Conservation (phyloP, 1,139 yeast species). For the Groenewaldozyma auringiensis region DNA sequence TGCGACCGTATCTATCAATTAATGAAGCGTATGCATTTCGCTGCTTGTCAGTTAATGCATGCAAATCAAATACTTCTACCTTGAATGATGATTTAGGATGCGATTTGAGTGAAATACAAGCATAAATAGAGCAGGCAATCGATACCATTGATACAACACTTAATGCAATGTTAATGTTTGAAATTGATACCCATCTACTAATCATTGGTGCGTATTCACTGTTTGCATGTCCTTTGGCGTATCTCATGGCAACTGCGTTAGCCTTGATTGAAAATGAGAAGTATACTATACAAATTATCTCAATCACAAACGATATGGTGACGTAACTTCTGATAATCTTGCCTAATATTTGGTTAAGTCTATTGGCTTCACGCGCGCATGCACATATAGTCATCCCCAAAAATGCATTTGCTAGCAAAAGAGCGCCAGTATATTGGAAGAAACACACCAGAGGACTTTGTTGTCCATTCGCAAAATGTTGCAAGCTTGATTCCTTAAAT, state of each 20-base stretch:
- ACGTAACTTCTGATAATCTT: constrained; percentile 20
- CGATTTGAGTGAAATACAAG: constrained; percentile 18
- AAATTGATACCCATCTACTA: background rate
- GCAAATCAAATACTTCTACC: constrained; percentile 35
- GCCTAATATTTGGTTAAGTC: constrained; percentile 20
- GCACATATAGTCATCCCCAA: constrained; percentile 23
- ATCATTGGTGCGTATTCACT: background rate
- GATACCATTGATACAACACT: constrained; percentile 20
- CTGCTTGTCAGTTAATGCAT: constrained; percentile 28
- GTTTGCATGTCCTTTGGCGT: background rate
- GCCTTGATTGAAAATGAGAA: constrained; percentile 6
- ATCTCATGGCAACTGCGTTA: background rate
- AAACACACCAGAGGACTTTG: constrained; percentile 9
- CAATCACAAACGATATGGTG: constrained; percentile 10
- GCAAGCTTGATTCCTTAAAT: background rate
- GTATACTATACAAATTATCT: background rate
- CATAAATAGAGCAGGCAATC: constrained; percentile 17
- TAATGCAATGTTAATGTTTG: constrained; percentile 24
- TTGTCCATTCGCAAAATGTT: background rate
- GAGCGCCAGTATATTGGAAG: constrained; percentile 19
- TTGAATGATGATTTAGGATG: constrained; percentile 26
- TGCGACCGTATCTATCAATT: constrained; percentile 31
- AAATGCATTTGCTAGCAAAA: constrained; percentile 19
- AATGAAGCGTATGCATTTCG: constrained; percentile 35
- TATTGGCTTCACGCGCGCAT: constrained; percentile 21